Percentiles rank a stretch among this genome's conserved stretches.
Conservation (phyloP, 1,284 basidiomycete species). For the Cerrena zonata region DNA sequence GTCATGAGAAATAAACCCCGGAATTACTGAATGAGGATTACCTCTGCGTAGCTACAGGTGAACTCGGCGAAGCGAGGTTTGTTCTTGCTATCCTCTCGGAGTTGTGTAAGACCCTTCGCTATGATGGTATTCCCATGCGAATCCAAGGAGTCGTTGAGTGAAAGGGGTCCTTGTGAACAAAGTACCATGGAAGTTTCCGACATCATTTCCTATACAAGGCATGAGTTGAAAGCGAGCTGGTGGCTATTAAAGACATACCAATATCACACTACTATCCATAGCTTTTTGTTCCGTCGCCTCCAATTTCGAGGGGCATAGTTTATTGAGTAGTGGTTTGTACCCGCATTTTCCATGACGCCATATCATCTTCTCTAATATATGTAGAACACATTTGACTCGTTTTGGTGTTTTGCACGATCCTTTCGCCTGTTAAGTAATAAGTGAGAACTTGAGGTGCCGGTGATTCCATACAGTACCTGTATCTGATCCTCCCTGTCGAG, state of each 20-base stretch:
- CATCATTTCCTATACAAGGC: slow-evolving; percentile 55
- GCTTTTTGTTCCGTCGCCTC: slow-evolving; percentile 28
- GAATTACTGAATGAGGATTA: slow-evolving; percentile 26
- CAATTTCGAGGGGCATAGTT: slow-evolving; percentile 67
- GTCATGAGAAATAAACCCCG: not conserved
- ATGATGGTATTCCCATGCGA: slow-evolving; percentile 41
- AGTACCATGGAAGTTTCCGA: slow-evolving; percentile 58
- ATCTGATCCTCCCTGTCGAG: slow-evolving; percentile 68
- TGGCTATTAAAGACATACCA: slow-evolving; percentile 33
- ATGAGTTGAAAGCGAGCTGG: not conserved
- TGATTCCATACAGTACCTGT: slow-evolving; percentile 37
- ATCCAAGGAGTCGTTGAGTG: slow-evolving; percentile 38
- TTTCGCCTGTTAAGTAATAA: slow-evolving; percentile 30
- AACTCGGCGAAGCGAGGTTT: slow-evolving; percentile 81
- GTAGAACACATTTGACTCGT: slow-evolving; percentile 52
- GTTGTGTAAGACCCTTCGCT: slow-evolving; percentile 42
- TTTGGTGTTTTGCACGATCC: slow-evolving; percentile 66
- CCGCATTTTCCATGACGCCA: slow-evolving; percentile 66
- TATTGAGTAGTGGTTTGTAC: slow-evolving; percentile 62
- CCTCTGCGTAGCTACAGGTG: slow-evolving; percentile 58
- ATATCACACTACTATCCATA: slow-evolving; percentile 51
- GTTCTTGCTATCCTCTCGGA: slow-evolving; percentile 35
- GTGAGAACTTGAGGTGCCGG: not conserved
- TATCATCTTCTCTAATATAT: slow-evolving; percentile 57
- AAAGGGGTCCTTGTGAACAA: slow-evolving; percentile 42